phyloP scores from a whole-genome alignment of 257 asterid species.

The Solanum rostratum region DNA sequence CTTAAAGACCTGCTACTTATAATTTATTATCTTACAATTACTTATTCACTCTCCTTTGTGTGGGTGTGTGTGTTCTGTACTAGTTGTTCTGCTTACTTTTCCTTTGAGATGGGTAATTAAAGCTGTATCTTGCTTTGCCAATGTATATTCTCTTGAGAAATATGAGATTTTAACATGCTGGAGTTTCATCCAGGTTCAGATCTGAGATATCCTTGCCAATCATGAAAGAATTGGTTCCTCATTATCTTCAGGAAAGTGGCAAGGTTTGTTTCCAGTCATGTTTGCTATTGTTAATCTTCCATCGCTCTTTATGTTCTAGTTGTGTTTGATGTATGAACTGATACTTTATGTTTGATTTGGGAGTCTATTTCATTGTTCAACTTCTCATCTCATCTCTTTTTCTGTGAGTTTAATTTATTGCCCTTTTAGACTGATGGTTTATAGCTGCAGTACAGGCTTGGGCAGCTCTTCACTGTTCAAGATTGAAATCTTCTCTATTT shows the following conservation, averaged over 20 bases:
- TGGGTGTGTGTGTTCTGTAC: background rate
- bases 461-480: background rate
- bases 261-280: constrained; percentile 37
- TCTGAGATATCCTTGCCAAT: constrained; percentile 85
- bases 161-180: background rate
- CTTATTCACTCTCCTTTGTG: background rate
- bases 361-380: background rate
- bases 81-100: background rate
- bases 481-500: background rate
- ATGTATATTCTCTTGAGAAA: background rate
- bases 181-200: constrained; percentile 55
- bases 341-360: background rate
- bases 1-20: background rate
- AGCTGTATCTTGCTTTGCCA: background rate
- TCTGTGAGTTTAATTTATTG: background rate
- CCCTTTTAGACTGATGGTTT: background rate
- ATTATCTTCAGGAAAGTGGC: constrained; percentile 89
- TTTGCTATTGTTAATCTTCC: constrained; percentile 7
- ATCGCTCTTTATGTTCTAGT: background rate
- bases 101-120: background rate
- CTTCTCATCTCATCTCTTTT: background rate
- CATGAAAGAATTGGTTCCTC: constrained; percentile 84
- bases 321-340: background rate
- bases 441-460: background rate
- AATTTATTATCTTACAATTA: background rate